Evolutionary conservation across 768 basidiomycete genomes (phyloP).

Genomic region (Serendipita vermifera): DNA sequence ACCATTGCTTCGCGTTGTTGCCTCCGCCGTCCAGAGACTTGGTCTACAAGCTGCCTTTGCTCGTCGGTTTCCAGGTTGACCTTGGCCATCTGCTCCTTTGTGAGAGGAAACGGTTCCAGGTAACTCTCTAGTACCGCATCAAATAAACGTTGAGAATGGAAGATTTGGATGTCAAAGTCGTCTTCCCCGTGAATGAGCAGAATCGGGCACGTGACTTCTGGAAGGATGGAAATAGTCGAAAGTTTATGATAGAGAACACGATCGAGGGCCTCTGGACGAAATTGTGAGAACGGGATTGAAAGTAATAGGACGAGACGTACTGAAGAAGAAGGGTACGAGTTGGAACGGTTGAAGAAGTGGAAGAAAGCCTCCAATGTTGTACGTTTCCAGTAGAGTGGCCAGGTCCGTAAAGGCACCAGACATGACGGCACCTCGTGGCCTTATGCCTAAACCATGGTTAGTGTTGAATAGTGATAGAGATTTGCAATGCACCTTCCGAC

Average conservation of each 20-base stretch:
- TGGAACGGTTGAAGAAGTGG: constrained; percentile 62
- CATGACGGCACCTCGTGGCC: constrained; percentile 36
- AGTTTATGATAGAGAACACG: constrained; percentile 44
- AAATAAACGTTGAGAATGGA: constrained; percentile 58
- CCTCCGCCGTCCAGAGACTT: constrained; percentile 31
- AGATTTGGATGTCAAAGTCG: constrained; percentile 59
- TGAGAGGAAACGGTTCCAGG: constrained; percentile 37
- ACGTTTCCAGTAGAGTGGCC: constrained; percentile 49
- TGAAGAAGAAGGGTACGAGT: constrained; percentile 43
- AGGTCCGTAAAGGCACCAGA: constrained; percentile 49
- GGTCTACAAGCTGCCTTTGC: constrained; percentile 10
- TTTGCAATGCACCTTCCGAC: constrained; percentile 24
- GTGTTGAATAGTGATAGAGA: too few species aligned
- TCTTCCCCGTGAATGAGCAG: constrained; percentile 63
- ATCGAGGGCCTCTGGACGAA: constrained; percentile 37
- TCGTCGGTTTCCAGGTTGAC: constrained; percentile 7
- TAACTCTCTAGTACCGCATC: constrained; percentile 49
- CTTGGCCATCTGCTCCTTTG: constrained; percentile 31
- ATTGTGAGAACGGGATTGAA: neutral
- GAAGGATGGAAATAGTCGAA: constrained; percentile 47
- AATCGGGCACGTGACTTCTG: constrained; percentile 52
- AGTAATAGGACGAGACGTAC: constrained; percentile 33
- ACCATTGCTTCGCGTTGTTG: constrained; percentile 35
- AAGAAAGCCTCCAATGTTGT: constrained; percentile 48
- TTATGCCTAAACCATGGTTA: constrained; percentile 14